phyloP scores from a whole-genome alignment of 495 filamentous ascomycete genomes.

The Penicillium coffeae region DNA sequence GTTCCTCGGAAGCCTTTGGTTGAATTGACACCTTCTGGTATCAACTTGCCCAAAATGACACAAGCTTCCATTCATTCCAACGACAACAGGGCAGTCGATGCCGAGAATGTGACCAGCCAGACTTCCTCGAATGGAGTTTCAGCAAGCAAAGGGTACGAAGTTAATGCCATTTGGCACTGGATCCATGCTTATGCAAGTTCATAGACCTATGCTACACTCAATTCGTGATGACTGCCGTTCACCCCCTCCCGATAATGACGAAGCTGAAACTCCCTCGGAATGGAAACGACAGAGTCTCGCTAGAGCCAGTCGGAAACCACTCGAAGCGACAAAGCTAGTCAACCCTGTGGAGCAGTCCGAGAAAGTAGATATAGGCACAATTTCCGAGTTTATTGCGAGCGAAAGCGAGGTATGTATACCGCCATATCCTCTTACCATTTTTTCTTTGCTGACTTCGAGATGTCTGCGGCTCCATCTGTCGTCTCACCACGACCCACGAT shows the following conservation, averaged over 20 bases:
- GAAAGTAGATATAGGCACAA: not conserved
- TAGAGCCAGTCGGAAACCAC: not conserved
- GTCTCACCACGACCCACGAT: too few relatives aligned
- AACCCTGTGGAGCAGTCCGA: not conserved
- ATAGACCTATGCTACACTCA: too few relatives aligned
- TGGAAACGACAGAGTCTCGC: not conserved
- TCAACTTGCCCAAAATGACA: not conserved
- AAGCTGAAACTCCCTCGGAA: not conserved
- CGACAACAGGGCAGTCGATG: too few relatives aligned
- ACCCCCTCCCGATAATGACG: not conserved
- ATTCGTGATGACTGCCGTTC: not conserved
- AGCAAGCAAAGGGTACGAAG: too few relatives aligned
- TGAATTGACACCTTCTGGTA: not conserved
- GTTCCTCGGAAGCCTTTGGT: not conserved
- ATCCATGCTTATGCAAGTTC: too few relatives aligned
- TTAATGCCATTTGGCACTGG: too few relatives aligned
- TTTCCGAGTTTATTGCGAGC: not conserved
- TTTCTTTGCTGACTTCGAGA: too few relatives aligned
- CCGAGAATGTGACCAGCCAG: too few relatives aligned
- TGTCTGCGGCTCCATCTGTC: too few relatives aligned
- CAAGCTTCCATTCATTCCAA: too few relatives aligned
- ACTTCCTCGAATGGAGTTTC: too few relatives aligned
- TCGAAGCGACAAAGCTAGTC: not conserved
- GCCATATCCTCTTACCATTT: too few relatives aligned
- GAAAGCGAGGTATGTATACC: not conserved